Evolutionary conservation across 192 early-diverging fungal genomes (phyloP).

Genomic region (Coemansia sp.): DNA sequence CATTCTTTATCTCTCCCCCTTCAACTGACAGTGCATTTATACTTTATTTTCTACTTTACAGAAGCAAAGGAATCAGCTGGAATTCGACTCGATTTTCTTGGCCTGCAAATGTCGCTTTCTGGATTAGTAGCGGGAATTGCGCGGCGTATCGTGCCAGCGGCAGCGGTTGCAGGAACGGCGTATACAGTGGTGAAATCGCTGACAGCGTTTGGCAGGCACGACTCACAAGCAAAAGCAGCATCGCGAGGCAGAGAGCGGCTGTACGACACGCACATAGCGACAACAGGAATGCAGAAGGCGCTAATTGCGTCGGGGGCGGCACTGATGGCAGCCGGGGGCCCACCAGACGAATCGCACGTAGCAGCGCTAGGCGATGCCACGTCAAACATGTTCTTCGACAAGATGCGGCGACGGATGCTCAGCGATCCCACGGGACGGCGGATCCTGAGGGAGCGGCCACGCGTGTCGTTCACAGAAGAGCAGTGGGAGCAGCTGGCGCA

Average conservation of each 20-base stretch:
- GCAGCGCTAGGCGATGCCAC: constrained; percentile 84
- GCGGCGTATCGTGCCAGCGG: constrained; percentile 26
- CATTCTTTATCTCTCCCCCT: not conserved
- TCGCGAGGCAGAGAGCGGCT: constrained; percentile 48
- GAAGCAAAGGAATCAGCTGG: too few species aligned
- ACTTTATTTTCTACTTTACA: not conserved
- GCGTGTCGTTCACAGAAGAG: constrained; percentile 69
- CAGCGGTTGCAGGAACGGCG: constrained; percentile 33
- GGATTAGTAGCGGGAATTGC: constrained; percentile 23
- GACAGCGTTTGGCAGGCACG: constrained; percentile 50
- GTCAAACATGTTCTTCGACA: constrained; percentile 62
- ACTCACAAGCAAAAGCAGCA: constrained; percentile 29
- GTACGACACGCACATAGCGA: constrained; percentile 65
- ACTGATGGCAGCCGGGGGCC: constrained; percentile 73
- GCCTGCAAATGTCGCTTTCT: constrained; percentile 24
- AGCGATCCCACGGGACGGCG: constrained; percentile 70
- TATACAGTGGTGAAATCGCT: constrained; percentile 29
- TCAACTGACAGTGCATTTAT: not conserved
- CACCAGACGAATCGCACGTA: constrained; percentile 59
- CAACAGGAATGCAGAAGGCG: constrained; percentile 62
- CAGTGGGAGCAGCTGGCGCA: constrained; percentile 63
- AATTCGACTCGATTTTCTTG: not conserved
- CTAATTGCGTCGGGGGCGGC: constrained; percentile 75
- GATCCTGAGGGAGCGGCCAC: constrained; percentile 80
- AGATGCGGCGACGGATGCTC: constrained; percentile 82